Conservation (phyloP, 148 eudicot genomes). For the Silene uniflora region DNA sequence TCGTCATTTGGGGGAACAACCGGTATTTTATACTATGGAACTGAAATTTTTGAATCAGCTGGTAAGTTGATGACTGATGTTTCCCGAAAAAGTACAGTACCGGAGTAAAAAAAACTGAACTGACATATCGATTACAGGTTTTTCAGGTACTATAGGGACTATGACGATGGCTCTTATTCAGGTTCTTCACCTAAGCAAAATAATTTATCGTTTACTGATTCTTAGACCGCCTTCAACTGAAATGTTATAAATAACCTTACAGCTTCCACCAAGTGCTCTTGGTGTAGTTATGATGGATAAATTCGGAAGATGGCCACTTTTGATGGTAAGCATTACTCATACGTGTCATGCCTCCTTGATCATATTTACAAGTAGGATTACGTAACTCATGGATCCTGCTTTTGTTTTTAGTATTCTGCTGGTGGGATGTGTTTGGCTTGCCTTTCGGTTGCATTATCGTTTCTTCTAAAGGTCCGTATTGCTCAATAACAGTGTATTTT, state of each 20-base stretch:
- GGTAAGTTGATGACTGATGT: conserved; percentile 31
- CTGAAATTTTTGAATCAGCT: conserved; percentile 48
- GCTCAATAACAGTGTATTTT: background rate
- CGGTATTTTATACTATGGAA: conserved; percentile 51
- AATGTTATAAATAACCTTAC: conserved; percentile 15
- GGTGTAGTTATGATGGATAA: conserved; percentile 52
- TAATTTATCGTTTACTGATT: background rate
- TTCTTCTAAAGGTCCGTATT: conserved; percentile 25
- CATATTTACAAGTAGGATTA: background rate
- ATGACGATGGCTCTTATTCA: conserved; percentile 56
- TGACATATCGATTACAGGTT: conserved; percentile 38
- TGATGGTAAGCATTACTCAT: conserved; percentile 32
- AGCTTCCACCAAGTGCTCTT: conserved; percentile 40
- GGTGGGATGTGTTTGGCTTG: conserved; percentile 27
- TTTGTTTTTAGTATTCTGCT: conserved; percentile 24
- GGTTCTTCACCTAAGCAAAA: conserved; percentile 25
- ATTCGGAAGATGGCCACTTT: conserved; percentile 47
- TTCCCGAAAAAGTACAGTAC: background rate
- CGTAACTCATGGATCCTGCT: background rate
- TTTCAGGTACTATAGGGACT: conserved; percentile 52
- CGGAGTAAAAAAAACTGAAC: background rate
- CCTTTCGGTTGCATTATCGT: conserved; percentile 27
- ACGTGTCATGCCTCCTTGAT: too few relatives aligned
- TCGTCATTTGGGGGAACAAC: conserved; percentile 46
- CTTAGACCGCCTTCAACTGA: conserved; percentile 4